Evolutionary conservation across 1,139 yeast genomes (phyloP).

Genomic region (Candida sp.): DNA sequence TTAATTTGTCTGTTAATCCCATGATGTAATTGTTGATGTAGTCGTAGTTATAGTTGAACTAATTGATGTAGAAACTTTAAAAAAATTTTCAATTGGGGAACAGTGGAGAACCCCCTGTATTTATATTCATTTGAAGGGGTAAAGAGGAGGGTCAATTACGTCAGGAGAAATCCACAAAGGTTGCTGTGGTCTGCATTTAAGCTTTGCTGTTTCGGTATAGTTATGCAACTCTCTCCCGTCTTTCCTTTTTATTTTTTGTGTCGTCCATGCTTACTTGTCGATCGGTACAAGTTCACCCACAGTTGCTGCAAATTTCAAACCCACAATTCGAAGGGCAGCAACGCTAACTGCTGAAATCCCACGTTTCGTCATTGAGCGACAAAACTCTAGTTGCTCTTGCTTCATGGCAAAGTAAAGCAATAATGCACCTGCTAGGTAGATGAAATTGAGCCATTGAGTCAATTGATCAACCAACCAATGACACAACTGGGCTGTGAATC

Average conservation of each 20-base stretch:
- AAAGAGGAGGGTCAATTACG: background rate
- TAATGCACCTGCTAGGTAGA: background rate
- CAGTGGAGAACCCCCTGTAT: background rate
- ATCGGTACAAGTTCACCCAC: background rate
- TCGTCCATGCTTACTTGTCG: background rate
- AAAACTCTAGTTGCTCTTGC: too few species aligned
- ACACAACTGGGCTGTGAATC: background rate
- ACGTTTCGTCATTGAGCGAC: too few species aligned
- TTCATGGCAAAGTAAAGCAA: background rate
- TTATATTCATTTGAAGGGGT: background rate
- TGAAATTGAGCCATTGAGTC: background rate
- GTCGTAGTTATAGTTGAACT: background rate
- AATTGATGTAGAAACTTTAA: background rate
- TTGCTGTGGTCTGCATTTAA: background rate
- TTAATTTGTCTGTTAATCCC: slow-evolving; percentile 16
- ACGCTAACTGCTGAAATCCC: background rate
- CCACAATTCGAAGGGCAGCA: background rate
- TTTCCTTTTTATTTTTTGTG: background rate
- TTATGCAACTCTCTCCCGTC: background rate
- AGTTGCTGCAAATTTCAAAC: slow-evolving; percentile 1
- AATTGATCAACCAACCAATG: background rate
- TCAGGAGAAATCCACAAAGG: background rate
- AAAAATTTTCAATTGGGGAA: background rate
- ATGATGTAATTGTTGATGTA: background rate
- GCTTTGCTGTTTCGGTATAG: background rate